These are phyloP conservation scores for Boletus speciosus DNA, from an alignment of 768 basidiomycete genomes.

Conservation along the genomic window DNA sequence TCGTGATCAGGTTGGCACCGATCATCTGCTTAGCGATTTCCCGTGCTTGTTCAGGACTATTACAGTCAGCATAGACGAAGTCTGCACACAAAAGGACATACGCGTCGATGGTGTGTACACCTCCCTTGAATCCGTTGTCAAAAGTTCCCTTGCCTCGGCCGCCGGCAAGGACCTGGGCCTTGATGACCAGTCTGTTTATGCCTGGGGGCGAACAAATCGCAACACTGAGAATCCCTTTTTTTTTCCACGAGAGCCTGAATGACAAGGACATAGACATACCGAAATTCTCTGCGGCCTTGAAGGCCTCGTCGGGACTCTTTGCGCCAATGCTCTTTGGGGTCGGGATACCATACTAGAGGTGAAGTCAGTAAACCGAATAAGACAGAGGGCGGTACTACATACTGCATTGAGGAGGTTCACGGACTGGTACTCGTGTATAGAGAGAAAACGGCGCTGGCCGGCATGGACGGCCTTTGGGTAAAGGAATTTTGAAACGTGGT, in stretches of 20 bases:
- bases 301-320: constrained; percentile 85
- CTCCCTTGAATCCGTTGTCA: constrained; percentile 93
- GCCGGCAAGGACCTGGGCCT: constrained; percentile 98
- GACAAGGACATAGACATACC: constrained; percentile 52
- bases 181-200: constrained; percentile 82
- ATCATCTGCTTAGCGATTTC: constrained; percentile 92
- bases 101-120: constrained; percentile 93
- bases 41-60: constrained; percentile 82
- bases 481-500: not conserved
- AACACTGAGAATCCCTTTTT: not conserved
- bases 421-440: constrained; percentile 98
- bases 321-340: constrained; percentile 91
- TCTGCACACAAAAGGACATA: constrained; percentile 30
- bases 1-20: constrained; percentile 92
- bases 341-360: constrained; percentile 81
- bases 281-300: constrained; percentile 83
- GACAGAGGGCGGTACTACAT: constrained; percentile 19
- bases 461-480: constrained; percentile 56
- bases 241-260: not conserved
- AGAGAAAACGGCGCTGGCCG: constrained; percentile 87
- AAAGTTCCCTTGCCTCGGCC: constrained; percentile 98
- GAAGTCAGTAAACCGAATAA: not conserved
- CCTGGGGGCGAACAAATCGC: constrained; percentile 40
- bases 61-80: constrained; percentile 6
- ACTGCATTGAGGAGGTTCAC: constrained; percentile 93